Base-by-base conservation (phyloP, 768 basidiomycete genomes). In the Rhizopogon roseolus region DNA sequence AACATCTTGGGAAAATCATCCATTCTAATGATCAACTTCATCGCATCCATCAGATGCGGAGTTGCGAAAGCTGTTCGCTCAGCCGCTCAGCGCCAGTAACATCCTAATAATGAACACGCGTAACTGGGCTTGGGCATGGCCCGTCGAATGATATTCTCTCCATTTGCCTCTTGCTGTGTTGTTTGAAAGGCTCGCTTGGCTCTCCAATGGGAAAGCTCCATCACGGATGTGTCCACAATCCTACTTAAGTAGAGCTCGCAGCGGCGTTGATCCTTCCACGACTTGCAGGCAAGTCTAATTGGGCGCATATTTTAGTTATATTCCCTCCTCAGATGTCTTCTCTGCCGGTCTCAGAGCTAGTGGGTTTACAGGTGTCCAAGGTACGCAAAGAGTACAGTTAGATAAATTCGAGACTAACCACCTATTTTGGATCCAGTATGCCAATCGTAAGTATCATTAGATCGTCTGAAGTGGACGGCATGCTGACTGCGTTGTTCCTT, bases 281-380 rank as follows among this genome's bases (percentile, higher is more conserved):
- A 46, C 32, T 34, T 46, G 32, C 45, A 14, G 19, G 45, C 45
- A 48, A 17, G 32, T 48, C 32, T 9, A 34, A 44, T 29, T n/a
- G 43, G 14, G 9, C 34, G 11, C 9, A 11, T 34, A 10, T 11
- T 8, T 6, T 22, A 22, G 19, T 34, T 7, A 22, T 34, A 14
- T 14, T 48, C 34, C 0, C 32, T 48, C 34, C 4, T 14, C 7
- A 32, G 2, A 46, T 48, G 45, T 34, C 45, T 48, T 52, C 55
- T n/a, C n/a, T n/a, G n/a, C n/a, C n/a, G 8, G 13, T 5, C 3
- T 45, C 57, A 13, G 42, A 54, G 43, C 2, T 42, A 46, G 49
- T 39, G 32, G 62, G 57, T 29, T 48, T 63, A 37, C 60, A 63
- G 27, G 54, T 50, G 32, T 37, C 54, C 39, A 53, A 62, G 38